Conservation (phyloP, 257 asterid genomes). For the Vinca minor region DNA sequence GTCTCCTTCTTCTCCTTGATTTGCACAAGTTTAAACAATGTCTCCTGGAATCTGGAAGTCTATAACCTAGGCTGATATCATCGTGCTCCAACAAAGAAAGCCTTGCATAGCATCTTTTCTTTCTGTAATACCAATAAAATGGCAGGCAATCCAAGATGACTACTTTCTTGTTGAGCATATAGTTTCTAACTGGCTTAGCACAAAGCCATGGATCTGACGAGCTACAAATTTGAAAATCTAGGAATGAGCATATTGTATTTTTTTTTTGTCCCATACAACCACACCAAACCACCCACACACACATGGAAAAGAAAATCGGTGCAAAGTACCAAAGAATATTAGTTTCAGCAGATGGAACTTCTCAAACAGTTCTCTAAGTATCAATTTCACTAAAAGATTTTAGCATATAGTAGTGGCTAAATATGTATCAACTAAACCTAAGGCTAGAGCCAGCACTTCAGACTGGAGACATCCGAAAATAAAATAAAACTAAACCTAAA, state of each 20-base stretch:
- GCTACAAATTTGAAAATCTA: constrained; percentile 44
- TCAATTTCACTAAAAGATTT: not conserved
- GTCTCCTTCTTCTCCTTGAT: constrained; percentile 36
- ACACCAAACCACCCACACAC: not conserved
- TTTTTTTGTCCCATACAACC: constrained; percentile 1
- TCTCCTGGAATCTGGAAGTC: constrained; percentile 28
- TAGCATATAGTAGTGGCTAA: not conserved
- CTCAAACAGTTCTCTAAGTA: not conserved
- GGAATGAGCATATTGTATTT: constrained; percentile 27
- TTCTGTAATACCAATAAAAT: constrained; percentile 29
- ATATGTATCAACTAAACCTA: constrained; percentile 3
- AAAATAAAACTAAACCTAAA: too few species aligned
- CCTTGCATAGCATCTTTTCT: constrained; percentile 44
- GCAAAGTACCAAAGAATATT: not conserved
- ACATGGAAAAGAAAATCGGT: too few species aligned
- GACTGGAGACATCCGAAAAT: too few species aligned
- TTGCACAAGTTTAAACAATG: constrained; percentile 30
- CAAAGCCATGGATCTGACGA: constrained; percentile 45
- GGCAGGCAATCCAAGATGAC: constrained; percentile 34
- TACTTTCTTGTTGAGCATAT: constrained; percentile 29
- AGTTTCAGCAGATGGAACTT: not conserved
- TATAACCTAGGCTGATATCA: constrained; percentile 26
- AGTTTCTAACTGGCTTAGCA: constrained; percentile 39
- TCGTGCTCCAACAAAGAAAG: constrained; percentile 31
- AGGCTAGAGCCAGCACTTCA: too few species aligned